Conservation (phyloP, 495 filamentous ascomycete species). For the Penicillium egyptiacum region DNA sequence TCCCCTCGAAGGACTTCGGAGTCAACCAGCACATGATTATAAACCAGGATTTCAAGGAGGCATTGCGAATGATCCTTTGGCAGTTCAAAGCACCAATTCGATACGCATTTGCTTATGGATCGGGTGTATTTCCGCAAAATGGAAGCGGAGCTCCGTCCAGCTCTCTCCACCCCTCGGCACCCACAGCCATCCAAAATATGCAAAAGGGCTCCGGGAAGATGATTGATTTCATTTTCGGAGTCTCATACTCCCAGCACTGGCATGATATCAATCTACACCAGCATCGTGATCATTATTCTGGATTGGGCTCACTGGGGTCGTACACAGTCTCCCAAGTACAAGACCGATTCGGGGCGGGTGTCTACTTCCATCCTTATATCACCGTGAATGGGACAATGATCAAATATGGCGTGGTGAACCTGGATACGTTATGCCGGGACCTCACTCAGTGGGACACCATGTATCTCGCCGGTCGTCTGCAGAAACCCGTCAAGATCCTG, state of each 20-base stretch:
- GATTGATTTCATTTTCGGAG: constrained; percentile 98
- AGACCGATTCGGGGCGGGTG: constrained; percentile 84
- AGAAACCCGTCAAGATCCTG: constrained; percentile 97
- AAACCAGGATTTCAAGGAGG: constrained; percentile 91
- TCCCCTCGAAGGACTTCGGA: constrained; percentile 85
- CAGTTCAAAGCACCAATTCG: constrained; percentile 89
- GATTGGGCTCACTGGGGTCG: constrained; percentile 79
- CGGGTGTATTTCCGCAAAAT: constrained; percentile 89
- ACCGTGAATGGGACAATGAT: constrained; percentile 95
- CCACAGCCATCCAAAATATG: constrained; percentile 71
- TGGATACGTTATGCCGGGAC: constrained; percentile 82
- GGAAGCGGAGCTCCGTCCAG: constrained; percentile 46
- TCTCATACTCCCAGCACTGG: constrained; percentile 95
- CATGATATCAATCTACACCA: constrained; percentile 86
- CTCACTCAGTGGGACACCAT: constrained; percentile 87
- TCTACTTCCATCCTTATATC: constrained; percentile 96
- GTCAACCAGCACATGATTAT: constrained; percentile 94
- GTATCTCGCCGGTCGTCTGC: constrained; percentile 89
- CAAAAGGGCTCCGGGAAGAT: constrained; percentile 88
- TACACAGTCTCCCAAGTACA: constrained; percentile 79
- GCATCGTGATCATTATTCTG: constrained; percentile 91
- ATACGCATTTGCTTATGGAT: constrained; percentile 96
- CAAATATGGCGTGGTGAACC: constrained; percentile 95
- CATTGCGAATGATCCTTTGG: constrained; percentile 83
- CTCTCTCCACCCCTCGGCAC: constrained; percentile 71